Evolutionary conservation across 1,284 basidiomycete genomes (phyloP).

Genomic region (Irpex lacteus): DNA sequence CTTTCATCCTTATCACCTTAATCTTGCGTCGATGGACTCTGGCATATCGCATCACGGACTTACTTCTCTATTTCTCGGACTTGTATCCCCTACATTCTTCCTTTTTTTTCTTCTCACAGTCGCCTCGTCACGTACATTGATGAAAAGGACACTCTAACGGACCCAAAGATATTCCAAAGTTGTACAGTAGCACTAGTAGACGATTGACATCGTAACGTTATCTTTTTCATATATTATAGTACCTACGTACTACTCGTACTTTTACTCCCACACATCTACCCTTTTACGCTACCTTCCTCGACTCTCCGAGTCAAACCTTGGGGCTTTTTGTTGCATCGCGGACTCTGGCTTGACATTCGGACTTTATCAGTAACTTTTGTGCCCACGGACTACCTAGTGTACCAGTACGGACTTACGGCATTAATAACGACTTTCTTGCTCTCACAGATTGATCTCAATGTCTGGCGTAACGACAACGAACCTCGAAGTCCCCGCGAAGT

Average conservation of each 20-base stretch:
- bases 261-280: neutral
- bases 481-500: too few species aligned
- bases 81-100: neutral
- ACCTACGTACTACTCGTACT: neutral
- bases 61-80: neutral
- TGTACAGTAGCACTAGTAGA: slow-evolving; percentile 3
- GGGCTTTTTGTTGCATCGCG: neutral
- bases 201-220: neutral
- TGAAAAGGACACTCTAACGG: neutral
- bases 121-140: neutral
- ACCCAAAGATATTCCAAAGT: neutral
- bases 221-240: neutral
- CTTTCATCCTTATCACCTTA: neutral
- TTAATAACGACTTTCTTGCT: too few species aligned
- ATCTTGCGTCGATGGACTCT: neutral
- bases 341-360: neutral
- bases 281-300: neutral
- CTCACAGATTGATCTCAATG: too few species aligned
- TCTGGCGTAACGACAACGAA: too few species aligned
- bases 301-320: neutral
- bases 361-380: neutral
- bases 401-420: too few species aligned
- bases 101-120: neutral
- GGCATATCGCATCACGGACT: neutral
- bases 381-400: neutral